Evolutionary conservation across 768 basidiomycete species (phyloP).

Genomic region (Suillus americanus): DNA sequence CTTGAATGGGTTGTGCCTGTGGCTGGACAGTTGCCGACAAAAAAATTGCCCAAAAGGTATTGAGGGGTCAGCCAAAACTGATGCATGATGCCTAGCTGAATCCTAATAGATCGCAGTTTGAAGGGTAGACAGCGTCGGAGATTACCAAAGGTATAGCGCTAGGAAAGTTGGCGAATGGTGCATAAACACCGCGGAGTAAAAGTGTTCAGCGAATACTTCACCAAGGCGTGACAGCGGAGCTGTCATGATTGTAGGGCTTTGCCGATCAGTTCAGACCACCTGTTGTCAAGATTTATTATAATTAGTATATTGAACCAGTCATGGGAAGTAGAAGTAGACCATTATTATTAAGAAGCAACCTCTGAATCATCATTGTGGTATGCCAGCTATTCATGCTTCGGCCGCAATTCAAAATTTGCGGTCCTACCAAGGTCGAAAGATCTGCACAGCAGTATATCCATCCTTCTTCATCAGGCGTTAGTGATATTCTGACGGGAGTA

Average conservation of each 20-base stretch:
- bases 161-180: no score
- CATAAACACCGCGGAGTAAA: background rate
- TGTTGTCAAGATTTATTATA: background rate
- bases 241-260: background rate
- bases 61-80: background rate
- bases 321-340: background rate
- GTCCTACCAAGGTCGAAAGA: background rate
- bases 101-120: no score
- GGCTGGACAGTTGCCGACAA: background rate
- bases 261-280: no score
- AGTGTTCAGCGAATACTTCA: background rate
- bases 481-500: background rate
- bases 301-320: background rate
- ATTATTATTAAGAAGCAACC: background rate
- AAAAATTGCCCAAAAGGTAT: background rate
- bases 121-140: no score
- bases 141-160: no score
- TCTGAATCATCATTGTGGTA: background rate
- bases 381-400: background rate
- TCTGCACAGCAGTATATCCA: background rate
- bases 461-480: background rate
- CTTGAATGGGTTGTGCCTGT: background rate
- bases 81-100: no score
- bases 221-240: background rate
- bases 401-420: background rate